Evolutionary conservation across 441 rosid species (phyloP), one percentile per base, ranked within the genome.

Genomic region (Pelargonium myrrhifolium): DNA sequence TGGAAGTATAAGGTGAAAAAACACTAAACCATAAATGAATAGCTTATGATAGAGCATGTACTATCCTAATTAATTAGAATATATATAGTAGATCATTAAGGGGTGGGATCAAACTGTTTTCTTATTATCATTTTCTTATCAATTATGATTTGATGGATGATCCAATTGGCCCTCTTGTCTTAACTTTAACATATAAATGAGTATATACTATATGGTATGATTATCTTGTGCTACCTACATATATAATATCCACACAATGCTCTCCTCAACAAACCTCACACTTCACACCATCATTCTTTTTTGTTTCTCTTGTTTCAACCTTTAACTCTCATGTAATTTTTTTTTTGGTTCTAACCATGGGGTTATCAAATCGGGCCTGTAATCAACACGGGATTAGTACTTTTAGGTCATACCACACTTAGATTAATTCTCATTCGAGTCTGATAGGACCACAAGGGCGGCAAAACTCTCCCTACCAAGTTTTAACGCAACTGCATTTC

Each of bases 11-110:
- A 24, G 26, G 26, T 24, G 2, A 24, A 24, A 28, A 4, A 28
- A 28, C 31, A 28, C 31, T 28, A 28, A 1, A 28, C 31, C 31
- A 28, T 0, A 28, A 24, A 35, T 74, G 43, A 70, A 62, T 17
- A 51, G 53, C 65, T 70, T 45, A 73, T 66, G 42, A 72, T 69
- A 37, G 47, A 45, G 49, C 7, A n/a, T 72, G 74, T 64, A 47
- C 43, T 49, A 65, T 10, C n/a, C 37, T 47, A 73, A 73, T 63
- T 69, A 68, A 17, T 28, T 28, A 28, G 31, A 28, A n/a, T n/a
- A 17, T 39, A 20, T 14, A 28, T 43, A 0, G 14, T 70, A 26
- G 71, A 68, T 72, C 66, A 51, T 73, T 47, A 67, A 43, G 66
- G 68, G 66, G 40, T 45, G 55, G 7, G 58, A 58, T 65, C 49